A percentile compares a stretch with the other conserved stretches of the same genome.
These are phyloP conservation scores for Gynandropsis gynandra DNA, from an alignment of 345 rosid species.

Conservation along the genomic window DNA sequence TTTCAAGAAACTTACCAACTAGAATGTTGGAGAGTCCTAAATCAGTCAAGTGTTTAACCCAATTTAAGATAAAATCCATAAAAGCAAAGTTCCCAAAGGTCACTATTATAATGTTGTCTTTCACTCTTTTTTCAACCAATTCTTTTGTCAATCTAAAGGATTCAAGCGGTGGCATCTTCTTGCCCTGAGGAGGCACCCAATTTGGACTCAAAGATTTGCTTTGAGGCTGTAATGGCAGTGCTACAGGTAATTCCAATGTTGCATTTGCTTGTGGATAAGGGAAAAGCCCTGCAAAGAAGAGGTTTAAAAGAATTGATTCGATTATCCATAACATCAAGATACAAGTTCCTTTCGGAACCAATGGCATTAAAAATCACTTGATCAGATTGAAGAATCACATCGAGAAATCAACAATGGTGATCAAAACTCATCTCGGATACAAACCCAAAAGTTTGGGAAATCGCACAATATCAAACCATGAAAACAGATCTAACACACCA, in stretches of 20 bases:
- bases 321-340: background rate
- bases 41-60: conserved; percentile 93
- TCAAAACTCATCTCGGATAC: conserved; percentile 6
- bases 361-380: too few relatives aligned
- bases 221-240: conserved; percentile 25
- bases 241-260: conserved; percentile 18
- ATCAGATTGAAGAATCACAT: conserved; percentile 7
- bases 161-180: conserved; percentile 73
- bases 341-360: too few relatives aligned
- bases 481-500: too few relatives aligned
- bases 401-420: background rate
- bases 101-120: conserved; percentile 68
- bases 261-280: conserved; percentile 32
- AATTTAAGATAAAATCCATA: conserved; percentile 92
- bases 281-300: conserved; percentile 34
- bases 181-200: conserved; percentile 64
- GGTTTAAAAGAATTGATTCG: conserved; percentile 11
- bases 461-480: too few relatives aligned
- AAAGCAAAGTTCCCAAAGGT: conserved; percentile 94
- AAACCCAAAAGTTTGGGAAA: background rate
- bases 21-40: conserved; percentile 76
- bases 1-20: conserved; percentile 54
- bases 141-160: conserved; percentile 62
- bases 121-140: conserved; percentile 57
- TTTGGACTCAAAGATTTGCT: conserved; percentile 35